Conservation (phyloP, 257 asterid genomes). For the Avicennia marina region DNA sequence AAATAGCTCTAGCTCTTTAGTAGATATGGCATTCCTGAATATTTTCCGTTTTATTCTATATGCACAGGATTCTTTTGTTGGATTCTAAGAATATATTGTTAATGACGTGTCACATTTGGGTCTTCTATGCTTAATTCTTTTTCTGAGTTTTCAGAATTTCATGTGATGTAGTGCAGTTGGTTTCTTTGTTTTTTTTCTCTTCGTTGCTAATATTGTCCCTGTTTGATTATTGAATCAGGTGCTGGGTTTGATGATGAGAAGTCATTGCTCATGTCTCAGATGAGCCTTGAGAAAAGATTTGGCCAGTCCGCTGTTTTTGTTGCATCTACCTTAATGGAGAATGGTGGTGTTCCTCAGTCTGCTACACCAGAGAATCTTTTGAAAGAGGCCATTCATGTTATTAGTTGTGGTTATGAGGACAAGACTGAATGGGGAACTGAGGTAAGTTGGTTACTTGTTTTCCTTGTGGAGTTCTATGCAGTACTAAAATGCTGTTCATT, state of each 20-base stretch:
- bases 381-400: constrained; percentile 72
- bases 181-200: background rate
- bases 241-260: constrained; percentile 72
- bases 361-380: constrained; percentile 62
- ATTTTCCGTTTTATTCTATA: no score
- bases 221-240: constrained; percentile 27
- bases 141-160: no score
- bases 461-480: background rate
- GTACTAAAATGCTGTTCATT: background rate
- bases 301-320: constrained; percentile 75
- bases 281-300: constrained; percentile 70
- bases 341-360: constrained; percentile 69
- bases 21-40: no score
- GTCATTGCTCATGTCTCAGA: constrained; percentile 58
- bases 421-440: constrained; percentile 72
- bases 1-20: no score
- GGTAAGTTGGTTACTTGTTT: constrained; percentile 25
- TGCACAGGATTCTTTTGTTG: no score
- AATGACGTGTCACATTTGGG: no score
- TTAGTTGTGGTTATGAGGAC: constrained; percentile 73
- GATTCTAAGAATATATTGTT: no score
- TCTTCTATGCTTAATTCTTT: no score
- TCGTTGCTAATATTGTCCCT: background rate
- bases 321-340: constrained; percentile 70
- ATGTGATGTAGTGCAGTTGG: no score